Conservation (phyloP, 371 early-diverging fungal genomes). For the Mortierella polycephala region DNA sequence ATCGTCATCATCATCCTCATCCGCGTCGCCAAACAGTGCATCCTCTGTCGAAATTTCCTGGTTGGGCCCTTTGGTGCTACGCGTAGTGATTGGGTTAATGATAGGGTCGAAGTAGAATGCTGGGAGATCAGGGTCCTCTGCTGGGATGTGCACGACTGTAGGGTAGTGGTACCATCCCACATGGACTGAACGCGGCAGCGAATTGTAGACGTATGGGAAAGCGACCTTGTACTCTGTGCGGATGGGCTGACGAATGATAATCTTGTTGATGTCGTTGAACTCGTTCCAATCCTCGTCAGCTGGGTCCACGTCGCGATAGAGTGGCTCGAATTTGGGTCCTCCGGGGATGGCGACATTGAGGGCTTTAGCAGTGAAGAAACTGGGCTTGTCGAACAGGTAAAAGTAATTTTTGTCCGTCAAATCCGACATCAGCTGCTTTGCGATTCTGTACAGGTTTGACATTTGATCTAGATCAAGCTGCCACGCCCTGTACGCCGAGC, state of each 20-base stretch:
- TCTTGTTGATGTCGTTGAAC: conserved; percentile 99
- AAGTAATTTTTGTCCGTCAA: conserved; percentile 95
- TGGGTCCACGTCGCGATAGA: conserved; percentile 94
- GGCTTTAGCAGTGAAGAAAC: conserved; percentile 97
- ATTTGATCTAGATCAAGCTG: conserved; percentile 92
- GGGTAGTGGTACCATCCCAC: conserved; percentile 96
- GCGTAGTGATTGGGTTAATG: conserved; percentile 95
- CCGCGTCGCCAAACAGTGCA: conserved; percentile 84
- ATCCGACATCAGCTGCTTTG: conserved; percentile 94
- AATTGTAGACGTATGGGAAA: conserved; percentile 97
- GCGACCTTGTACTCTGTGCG: conserved; percentile 99
- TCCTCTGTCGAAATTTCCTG: conserved; percentile 79
- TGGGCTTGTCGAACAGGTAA: conserved; percentile 93
- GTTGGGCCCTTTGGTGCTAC: conserved; percentile 66
- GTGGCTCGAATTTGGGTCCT: conserved; percentile 98
- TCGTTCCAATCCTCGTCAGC: conserved; percentile 99
- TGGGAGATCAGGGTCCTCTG: conserved; percentile 96
- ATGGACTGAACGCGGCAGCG: conserved; percentile 92
- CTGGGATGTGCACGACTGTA: conserved; percentile 84
- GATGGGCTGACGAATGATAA: conserved; percentile 97
- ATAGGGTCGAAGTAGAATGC: conserved; percentile 98
- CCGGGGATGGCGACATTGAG: conserved; percentile 99
- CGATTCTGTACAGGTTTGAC: conserved; percentile 93
- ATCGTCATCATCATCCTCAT: conserved; percentile 73
- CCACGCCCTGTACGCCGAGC: conserved; percentile 93